These are phyloP conservation scores for Corynespora cassiicola DNA, from an alignment of 2,329 filamentous ascomycete genomes.

Conservation along the genomic window DNA sequence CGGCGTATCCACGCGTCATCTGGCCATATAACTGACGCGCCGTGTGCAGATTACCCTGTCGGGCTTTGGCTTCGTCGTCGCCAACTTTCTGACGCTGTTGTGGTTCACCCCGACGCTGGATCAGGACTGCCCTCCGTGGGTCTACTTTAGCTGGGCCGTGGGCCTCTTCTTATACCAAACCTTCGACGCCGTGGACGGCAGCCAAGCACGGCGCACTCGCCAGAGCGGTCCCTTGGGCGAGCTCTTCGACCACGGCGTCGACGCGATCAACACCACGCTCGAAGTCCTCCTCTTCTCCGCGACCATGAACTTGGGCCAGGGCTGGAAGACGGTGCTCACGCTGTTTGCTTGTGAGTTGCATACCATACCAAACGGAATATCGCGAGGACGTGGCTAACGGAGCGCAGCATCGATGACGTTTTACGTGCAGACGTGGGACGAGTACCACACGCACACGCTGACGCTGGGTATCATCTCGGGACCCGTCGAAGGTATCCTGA, in stretches of 20 bases:
- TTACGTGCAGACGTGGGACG: conserved; percentile 98
- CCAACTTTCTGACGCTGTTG: conserved; percentile 88
- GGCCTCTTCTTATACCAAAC: conserved; percentile 97
- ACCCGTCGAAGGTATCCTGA: conserved; percentile 91
- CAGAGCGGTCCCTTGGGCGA: conserved; percentile 95
- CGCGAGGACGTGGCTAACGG: conserved; percentile 13
- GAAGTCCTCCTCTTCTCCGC: conserved; percentile 92
- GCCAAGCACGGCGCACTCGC: conserved; percentile 87
- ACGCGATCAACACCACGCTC: conserved; percentile 94
- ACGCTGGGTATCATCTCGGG: conserved; percentile 92
- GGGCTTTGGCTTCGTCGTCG: conserved; percentile 87
- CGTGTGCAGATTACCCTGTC: conserved; percentile 76
- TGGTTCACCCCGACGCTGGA: conserved; percentile 97
- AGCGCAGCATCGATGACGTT: conserved; percentile 84
- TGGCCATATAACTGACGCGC: conserved; percentile 9
- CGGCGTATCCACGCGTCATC: conserved; percentile 6
- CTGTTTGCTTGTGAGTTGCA: conserved; percentile 76
- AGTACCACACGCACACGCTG: conserved; percentile 96
- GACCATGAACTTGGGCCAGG: conserved; percentile 90
- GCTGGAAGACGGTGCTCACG: conserved; percentile 83
- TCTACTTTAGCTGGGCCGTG: conserved; percentile 89
- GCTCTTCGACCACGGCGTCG: conserved; percentile 95
- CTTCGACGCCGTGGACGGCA: conserved; percentile 95
- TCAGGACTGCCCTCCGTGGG: conserved; percentile 92
- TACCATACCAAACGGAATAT: not conserved